Percentiles rank a stretch among this genome's conserved stretches.
phyloP scores from a whole-genome alignment of 129 eudicot species.

The Arctium minus region DNA sequence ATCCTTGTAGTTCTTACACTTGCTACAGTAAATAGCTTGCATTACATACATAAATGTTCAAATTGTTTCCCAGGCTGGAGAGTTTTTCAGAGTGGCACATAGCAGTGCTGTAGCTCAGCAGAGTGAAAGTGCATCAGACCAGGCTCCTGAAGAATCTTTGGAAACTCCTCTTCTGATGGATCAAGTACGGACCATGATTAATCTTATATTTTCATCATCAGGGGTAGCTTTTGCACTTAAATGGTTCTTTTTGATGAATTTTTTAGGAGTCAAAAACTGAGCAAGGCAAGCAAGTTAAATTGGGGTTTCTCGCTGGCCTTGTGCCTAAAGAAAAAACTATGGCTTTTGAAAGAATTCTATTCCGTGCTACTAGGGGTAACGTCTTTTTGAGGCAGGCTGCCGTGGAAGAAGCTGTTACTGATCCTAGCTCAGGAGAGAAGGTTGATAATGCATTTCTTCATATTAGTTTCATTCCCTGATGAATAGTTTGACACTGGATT shows the following conservation, averaged over 20 bases:
- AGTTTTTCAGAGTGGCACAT: constrained; percentile 59
- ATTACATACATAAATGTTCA: background rate
- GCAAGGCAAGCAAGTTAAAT: constrained; percentile 74
- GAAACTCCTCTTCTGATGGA: constrained; percentile 70
- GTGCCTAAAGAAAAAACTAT: constrained; percentile 79
- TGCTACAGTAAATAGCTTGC: background rate
- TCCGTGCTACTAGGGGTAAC: constrained; percentile 97
- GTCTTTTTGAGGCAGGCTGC: constrained; percentile 68
- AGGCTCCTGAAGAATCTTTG: constrained; percentile 62
- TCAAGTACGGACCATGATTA: constrained; percentile 39
- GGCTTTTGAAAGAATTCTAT: constrained; percentile 90
- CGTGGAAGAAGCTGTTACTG: constrained; percentile 68
- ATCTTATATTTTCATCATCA: background rate
- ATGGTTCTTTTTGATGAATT: constrained; percentile 15
- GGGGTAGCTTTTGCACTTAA: background rate
- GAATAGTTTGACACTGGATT: background rate
- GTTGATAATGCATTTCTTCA: constrained; percentile 27
- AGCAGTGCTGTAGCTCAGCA: constrained; percentile 78
- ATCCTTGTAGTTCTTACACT: background rate
- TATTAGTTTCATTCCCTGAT: background rate
- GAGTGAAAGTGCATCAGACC: constrained; percentile 54
- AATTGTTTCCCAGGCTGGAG: constrained; percentile 64
- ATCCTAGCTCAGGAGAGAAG: constrained; percentile 91
- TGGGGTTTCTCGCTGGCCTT: constrained; percentile 79
- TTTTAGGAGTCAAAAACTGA: constrained; percentile 48